Base-by-base conservation (phyloP, 1,284 basidiomycete genomes). In the Uromyces viciae-fabae region DNA sequence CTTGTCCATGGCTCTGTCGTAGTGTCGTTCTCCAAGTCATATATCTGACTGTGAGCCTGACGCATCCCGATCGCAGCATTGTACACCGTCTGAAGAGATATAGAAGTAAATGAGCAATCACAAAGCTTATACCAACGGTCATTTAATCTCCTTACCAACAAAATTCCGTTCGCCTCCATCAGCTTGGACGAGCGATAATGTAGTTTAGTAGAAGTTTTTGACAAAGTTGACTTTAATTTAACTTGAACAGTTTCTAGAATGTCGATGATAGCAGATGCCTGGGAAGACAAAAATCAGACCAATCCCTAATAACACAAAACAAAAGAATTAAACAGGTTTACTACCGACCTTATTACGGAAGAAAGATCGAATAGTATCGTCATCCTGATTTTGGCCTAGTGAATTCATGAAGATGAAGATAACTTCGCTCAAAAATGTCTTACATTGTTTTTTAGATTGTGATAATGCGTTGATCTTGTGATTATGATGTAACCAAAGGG, bases 401-500 rank as follows among this genome's bases (percentile, higher is more conserved):
- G 64, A 58, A 42, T 87, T 86, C 90, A 93, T 91, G 83, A 90
- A 92, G 11, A 86, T 86, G 82, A 90, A 88, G 25, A 95, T 88
- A n/a, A 88, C 85, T 60, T 87, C 86, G 28, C 86, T 74, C 11
- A 73, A 58, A 62, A 73, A 56, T 40, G 60, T 81, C n/a, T 72
- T 68, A 69, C 62, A 66, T 54, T 81, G 76, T 36, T 80, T 71
- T 28, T 74, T 28, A 11, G 82, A 28, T 43, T 83, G 76, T 31
- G 82, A 81, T 9, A 85, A 86, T 81, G 81, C 87, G 86, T 85
- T 86, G 84, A 88, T 86, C 0, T 87, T 81, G 36, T 91, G 89
- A 84, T 95, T 94, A 85, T 95, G 91, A 83, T 90, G 89, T 38
- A 90, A 85, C 96, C 96, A 99, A 25, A 98, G 87, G 54, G 93